Conservation (phyloP, 805 yeast species). For the Myxozyma lipomycoides region DNA sequence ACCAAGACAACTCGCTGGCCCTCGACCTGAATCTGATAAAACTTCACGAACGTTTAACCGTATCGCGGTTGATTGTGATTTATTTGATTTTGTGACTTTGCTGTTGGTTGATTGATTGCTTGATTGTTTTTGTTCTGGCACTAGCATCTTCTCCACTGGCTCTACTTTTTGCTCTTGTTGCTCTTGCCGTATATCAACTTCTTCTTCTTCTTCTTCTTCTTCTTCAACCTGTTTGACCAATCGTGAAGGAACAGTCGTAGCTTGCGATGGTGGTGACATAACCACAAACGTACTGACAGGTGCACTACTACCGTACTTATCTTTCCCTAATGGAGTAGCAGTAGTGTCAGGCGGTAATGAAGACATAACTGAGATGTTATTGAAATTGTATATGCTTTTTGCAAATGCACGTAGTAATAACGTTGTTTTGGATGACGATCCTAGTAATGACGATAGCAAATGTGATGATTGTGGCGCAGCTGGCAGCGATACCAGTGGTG, state of each 20-base stretch:
- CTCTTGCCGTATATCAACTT: neutral
- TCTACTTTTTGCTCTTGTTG: too few relatives aligned
- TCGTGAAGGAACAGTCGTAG: neutral
- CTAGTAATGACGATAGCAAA: slow-evolving; percentile 21
- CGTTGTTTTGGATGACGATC: slow-evolving; percentile 25
- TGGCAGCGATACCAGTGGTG: slow-evolving; percentile 19
- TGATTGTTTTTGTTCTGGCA: too few relatives aligned
- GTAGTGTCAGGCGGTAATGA: slow-evolving; percentile 1
- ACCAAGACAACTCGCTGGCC: slow-evolving; percentile 19
- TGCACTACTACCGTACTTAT: neutral
- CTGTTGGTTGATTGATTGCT: neutral
- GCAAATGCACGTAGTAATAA: slow-evolving; percentile 24
- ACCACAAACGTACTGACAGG: neutral
- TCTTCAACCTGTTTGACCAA: neutral
- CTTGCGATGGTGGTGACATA: neutral
- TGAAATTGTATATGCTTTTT: slow-evolving; percentile 21
- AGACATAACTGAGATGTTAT: slow-evolving; percentile 10
- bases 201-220: neutral
- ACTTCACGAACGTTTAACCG: slow-evolving; percentile 20
- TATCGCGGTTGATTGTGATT: slow-evolving; percentile 16
- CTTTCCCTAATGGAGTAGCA: neutral
- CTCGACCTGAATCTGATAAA: slow-evolving; percentile 3
- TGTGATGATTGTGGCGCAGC: slow-evolving; percentile 20
- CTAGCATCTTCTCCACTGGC: neutral
- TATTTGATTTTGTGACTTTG: neutral